Evolutionary conservation across 2,329 filamentous ascomycete species (phyloP).

Genomic region (Talaromyces sp.): DNA sequence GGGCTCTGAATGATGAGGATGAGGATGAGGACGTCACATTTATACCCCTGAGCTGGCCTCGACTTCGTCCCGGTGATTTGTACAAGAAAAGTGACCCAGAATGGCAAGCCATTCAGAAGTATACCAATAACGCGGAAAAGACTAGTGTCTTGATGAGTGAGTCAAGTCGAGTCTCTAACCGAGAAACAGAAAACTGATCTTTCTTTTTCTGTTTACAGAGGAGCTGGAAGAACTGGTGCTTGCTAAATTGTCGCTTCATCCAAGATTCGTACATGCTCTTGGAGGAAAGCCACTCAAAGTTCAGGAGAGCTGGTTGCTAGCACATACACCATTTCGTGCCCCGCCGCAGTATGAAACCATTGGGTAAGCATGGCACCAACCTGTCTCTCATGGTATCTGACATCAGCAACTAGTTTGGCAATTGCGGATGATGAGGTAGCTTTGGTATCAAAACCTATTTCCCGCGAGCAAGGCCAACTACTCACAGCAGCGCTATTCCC

Average conservation of each 20-base stretch:
- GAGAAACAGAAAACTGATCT: neutral
- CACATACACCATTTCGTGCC: slow-evolving; percentile 58
- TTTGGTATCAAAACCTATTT: slow-evolving; percentile 28
- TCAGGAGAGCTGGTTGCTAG: slow-evolving; percentile 57
- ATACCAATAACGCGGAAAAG: slow-evolving; percentile 54
- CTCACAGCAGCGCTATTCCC: slow-evolving; percentile 31
- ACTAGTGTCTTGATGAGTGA: slow-evolving; percentile 48
- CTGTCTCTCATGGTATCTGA: neutral
- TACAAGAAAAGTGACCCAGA: slow-evolving; percentile 54
- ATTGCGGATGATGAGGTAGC: slow-evolving; percentile 27
- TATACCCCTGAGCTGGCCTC: slow-evolving; percentile 59
- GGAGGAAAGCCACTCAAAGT: slow-evolving; percentile 51
- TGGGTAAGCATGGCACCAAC: slow-evolving; percentile 49
- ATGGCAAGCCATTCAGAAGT: slow-evolving; percentile 58
- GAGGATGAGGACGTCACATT: slow-evolving; percentile 50
- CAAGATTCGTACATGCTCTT: slow-evolving; percentile 30
- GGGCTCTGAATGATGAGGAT: slow-evolving; percentile 23
- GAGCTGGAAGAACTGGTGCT: slow-evolving; percentile 65
- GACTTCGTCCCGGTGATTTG: slow-evolving; percentile 28
- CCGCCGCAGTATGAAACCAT: slow-evolving; percentile 59
- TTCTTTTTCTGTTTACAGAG: neutral
- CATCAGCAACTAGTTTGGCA: slow-evolving; percentile 24
- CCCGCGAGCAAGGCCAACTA: slow-evolving; percentile 30
- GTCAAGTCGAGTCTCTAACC: neutral
- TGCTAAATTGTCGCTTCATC: slow-evolving; percentile 44